These are phyloP conservation scores for Globisporangium recalcitrans DNA, from an alignment of 352 stramenopile genomes.

Conservation along the genomic window DNA sequence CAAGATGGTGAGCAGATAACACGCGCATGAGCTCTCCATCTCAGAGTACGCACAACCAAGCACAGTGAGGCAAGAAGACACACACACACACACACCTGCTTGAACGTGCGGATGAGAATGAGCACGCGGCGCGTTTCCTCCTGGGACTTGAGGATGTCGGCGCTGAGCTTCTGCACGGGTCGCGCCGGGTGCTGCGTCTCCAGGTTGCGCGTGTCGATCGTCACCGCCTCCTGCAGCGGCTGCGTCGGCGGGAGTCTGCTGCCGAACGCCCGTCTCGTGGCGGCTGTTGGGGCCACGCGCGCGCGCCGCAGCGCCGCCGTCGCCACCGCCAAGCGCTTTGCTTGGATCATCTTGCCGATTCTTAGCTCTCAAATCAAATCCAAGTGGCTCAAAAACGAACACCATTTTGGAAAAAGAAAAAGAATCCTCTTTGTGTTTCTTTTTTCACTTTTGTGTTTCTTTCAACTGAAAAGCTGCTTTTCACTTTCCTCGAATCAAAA, in stretches of 20 bases:
- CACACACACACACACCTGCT: slow-evolving; percentile 37
- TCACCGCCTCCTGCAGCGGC: not conserved
- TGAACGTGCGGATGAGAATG: slow-evolving; percentile 84
- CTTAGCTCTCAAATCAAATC: no score
- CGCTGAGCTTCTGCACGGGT: slow-evolving; percentile 60
- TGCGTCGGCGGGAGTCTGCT: not conserved
- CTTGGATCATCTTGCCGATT: slow-evolving; percentile 26
- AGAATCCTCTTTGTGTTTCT: no score
- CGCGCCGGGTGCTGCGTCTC: slow-evolving; percentile 14
- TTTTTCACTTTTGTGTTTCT: no score
- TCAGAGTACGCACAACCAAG: not conserved
- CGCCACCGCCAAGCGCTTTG: not conserved
- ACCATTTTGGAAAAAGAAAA: no score
- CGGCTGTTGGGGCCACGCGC: no score
- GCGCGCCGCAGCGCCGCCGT: not conserved
- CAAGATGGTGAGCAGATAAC: not conserved
- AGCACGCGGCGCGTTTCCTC: slow-evolving; percentile 81
- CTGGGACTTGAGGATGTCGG: slow-evolving; percentile 78
- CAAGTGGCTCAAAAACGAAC: not conserved
- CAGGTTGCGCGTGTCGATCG: slow-evolving; percentile 15
- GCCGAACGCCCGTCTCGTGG: not conserved
- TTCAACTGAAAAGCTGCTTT: no score
- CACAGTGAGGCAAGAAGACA: not conserved
- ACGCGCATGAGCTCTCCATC: not conserved
- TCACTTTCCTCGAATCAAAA: no score